These are phyloP conservation scores for Mikania micrantha DNA, from an alignment of 129 eudicot genomes.

Conservation along the genomic window DNA sequence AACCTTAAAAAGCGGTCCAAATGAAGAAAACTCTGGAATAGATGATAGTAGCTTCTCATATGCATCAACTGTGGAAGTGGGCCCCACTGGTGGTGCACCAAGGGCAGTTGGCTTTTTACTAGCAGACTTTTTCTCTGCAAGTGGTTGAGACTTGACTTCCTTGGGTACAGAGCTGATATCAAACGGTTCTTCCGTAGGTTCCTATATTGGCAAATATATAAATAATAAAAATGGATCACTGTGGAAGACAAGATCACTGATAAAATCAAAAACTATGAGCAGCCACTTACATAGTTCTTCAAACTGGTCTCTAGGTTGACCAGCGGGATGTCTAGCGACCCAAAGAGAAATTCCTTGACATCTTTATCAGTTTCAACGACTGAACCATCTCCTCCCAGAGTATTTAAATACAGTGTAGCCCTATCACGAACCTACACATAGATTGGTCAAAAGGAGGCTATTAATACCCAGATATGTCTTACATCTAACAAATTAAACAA, in stretches of 20 bases:
- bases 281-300: constrained; percentile 73
- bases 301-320: constrained; percentile 77
- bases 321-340: constrained; percentile 75
- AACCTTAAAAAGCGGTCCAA: constrained; percentile 88
- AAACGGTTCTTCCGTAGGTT: constrained; percentile 75
- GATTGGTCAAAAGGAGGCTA: not conserved
- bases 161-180: constrained; percentile 69
- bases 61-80: constrained; percentile 61
- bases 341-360: constrained; percentile 82
- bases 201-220: constrained; percentile 35
- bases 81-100: constrained; percentile 58
- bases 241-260: not conserved
- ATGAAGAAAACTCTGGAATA: constrained; percentile 69
- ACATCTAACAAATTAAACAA: not conserved
- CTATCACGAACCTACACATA: constrained; percentile 86
- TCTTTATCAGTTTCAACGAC: constrained; percentile 88
- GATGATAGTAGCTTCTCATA: constrained; percentile 72
- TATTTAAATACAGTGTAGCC: constrained; percentile 82
- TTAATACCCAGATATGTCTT: not conserved
- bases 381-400: constrained; percentile 89
- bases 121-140: constrained; percentile 74
- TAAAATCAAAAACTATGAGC: not conserved
- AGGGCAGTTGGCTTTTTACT: constrained; percentile 79
- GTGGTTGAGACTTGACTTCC: constrained; percentile 76
- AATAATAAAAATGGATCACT: not conserved